These are phyloP conservation scores for Debaryomyces nepalensis DNA, from an alignment of 1,139 yeast species.

Conservation along the genomic window DNA sequence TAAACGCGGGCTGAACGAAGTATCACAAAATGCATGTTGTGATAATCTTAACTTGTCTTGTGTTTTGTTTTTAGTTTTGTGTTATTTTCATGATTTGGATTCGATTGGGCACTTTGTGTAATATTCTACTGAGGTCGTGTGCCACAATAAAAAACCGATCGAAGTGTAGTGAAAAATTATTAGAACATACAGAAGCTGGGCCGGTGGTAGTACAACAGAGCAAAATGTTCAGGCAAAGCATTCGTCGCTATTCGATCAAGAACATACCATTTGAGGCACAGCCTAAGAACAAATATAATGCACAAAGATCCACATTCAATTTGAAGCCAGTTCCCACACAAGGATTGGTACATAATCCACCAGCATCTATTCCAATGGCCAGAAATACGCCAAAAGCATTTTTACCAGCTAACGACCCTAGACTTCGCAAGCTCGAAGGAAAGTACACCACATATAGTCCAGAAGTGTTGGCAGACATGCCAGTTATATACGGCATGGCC, in stretches of 20 bases:
- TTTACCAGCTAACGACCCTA: constrained; percentile 66
- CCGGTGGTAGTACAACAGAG: background rate
- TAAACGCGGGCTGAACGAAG: too few relatives aligned
- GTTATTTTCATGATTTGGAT: too few relatives aligned
- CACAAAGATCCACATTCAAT: constrained; percentile 45
- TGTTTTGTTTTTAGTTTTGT: too few relatives aligned
- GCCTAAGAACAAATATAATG: constrained; percentile 45
- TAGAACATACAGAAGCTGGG: background rate
- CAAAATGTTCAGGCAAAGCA: constrained; percentile 16
- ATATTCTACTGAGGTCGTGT: constrained; percentile 5
- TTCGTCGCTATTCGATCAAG: constrained; percentile 22
- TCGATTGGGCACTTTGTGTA: too few relatives aligned
- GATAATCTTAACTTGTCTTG: too few relatives aligned
- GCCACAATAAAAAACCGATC: constrained; percentile 3
- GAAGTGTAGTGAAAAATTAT: constrained; percentile 10
- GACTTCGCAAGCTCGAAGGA: constrained; percentile 42
- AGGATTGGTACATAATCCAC: constrained; percentile 48
- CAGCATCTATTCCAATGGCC: constrained; percentile 36
- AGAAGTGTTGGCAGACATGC: constrained; percentile 58
- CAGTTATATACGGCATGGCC: constrained; percentile 45
- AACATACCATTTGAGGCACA: constrained; percentile 39
- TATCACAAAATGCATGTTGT: too few relatives aligned
- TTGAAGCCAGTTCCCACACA: constrained; percentile 46
- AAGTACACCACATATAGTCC: constrained; percentile 31
- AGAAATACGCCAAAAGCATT: constrained; percentile 71